phyloP scores from a whole-genome alignment of 257 asterid genomes.

The Nyctanthes arbortristis region DNA sequence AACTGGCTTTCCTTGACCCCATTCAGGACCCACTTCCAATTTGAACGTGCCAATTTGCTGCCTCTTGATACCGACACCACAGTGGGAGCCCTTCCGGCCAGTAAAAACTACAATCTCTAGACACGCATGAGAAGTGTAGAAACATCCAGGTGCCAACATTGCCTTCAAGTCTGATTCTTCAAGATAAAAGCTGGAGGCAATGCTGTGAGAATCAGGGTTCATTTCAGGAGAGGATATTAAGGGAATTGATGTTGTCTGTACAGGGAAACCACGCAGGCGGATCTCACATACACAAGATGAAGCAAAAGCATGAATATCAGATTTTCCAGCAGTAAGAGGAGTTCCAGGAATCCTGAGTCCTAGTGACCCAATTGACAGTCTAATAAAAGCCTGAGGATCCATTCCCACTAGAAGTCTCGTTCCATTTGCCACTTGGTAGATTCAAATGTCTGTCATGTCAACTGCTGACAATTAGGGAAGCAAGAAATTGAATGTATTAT shows the following conservation, averaged over 20 bases:
- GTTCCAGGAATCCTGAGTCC: slow-evolving; percentile 68
- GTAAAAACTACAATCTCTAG: slow-evolving; percentile 77
- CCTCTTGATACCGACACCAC: slow-evolving; percentile 80
- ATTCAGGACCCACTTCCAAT: slow-evolving; percentile 86
- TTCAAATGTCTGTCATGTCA: slow-evolving; percentile 22
- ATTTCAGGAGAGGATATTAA: slow-evolving; percentile 72
- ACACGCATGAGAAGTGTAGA: slow-evolving; percentile 64
- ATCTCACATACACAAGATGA: slow-evolving; percentile 85
- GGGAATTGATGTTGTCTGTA: slow-evolving; percentile 78
- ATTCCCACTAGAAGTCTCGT: slow-evolving; percentile 46
- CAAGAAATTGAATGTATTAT: slow-evolving; percentile 5
- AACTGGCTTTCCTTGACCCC: slow-evolving; percentile 83
- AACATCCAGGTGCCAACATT: slow-evolving; percentile 73
- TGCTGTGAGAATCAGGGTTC: slow-evolving; percentile 53
- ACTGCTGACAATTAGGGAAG: slow-evolving; percentile 15
- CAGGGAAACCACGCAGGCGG: slow-evolving; percentile 97
- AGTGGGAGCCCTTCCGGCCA: slow-evolving; percentile 77
- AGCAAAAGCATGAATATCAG: slow-evolving; percentile 54
- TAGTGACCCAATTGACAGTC: slow-evolving; percentile 83
- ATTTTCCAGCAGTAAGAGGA: slow-evolving; percentile 44
- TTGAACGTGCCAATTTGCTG: slow-evolving; percentile 77
- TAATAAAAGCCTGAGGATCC: slow-evolving; percentile 94
- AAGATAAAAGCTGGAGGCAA: slow-evolving; percentile 82
- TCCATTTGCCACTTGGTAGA: slow-evolving; percentile 39
- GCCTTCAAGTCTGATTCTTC: slow-evolving; percentile 85